Conservation (phyloP, 345 rosid genomes). For the Lepidium africanum region DNA sequence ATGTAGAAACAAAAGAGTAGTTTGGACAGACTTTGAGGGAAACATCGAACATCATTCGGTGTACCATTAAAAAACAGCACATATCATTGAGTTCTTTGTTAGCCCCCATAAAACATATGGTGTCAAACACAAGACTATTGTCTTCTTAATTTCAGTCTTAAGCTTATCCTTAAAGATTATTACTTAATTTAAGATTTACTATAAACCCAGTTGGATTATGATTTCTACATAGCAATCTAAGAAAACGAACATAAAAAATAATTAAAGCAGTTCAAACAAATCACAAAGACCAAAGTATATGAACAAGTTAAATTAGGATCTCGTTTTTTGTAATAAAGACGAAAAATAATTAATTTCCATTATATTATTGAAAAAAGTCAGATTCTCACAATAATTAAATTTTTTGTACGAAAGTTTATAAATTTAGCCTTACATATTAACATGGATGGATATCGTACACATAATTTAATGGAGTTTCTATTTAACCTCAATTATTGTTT, state of each 20-base stretch:
- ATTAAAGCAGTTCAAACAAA: neutral
- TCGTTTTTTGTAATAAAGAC: too few species aligned
- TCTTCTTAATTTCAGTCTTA: neutral
- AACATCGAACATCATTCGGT: conserved; percentile 23
- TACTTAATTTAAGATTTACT: neutral
- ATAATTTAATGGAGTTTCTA: neutral
- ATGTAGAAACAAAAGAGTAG: conserved; percentile 37
- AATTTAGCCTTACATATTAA: neutral
- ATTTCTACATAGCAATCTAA: neutral
- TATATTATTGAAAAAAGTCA: neutral
- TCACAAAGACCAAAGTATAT: neutral
- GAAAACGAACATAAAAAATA: neutral
- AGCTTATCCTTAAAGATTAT: neutral
- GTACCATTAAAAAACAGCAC: conserved; percentile 22
- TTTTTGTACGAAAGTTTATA: neutral
- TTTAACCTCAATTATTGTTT: conserved; percentile 16
- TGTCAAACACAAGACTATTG: conserved; percentile 13
- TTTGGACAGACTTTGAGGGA: conserved; percentile 47
- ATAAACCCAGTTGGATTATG: neutral
- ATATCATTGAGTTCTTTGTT: conserved; percentile 28
- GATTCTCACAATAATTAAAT: neutral
- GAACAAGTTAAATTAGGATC: neutral
- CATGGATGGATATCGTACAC: neutral
- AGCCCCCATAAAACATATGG: conserved; percentile 8
- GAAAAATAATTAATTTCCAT: neutral